Evolutionary conservation across 2,329 filamentous ascomycete species (phyloP).

Genomic region (Diaporthe humulicola): DNA sequence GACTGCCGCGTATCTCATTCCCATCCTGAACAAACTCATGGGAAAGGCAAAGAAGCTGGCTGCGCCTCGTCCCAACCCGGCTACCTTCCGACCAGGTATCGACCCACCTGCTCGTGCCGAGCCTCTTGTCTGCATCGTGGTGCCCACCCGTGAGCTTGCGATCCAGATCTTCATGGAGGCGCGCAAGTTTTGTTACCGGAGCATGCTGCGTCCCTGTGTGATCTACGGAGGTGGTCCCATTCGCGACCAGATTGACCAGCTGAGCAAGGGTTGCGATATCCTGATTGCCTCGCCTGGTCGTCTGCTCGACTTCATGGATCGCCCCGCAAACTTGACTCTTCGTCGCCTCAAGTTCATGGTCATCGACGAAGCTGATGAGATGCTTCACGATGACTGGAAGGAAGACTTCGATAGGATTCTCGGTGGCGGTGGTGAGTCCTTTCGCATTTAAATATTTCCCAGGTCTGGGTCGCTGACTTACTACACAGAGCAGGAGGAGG

Average conservation of each 20-base stretch:
- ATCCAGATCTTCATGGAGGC: conserved; percentile 97
- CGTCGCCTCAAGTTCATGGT: conserved; percentile 83
- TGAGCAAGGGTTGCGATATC: conserved; percentile 88
- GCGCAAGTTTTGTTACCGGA: conserved; percentile 92
- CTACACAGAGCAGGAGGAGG: conserved; percentile 78
- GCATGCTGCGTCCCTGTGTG: conserved; percentile 92
- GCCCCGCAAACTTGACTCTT: conserved; percentile 77
- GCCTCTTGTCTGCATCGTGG: conserved; percentile 87
- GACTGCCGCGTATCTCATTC: conserved; percentile 92
- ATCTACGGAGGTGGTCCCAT: conserved; percentile 86
- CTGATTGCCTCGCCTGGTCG: conserved; percentile 91
- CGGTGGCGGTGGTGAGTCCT: conserved; percentile 79
- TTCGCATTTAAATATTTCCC: background rate
- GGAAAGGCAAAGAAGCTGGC: conserved; percentile 93
- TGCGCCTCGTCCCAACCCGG: conserved; percentile 79
- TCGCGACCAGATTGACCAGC: conserved; percentile 77
- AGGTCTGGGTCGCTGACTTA: conserved; percentile 43
- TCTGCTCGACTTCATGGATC: conserved; percentile 84
- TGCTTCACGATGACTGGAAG: conserved; percentile 85
- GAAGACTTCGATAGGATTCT: conserved; percentile 82
- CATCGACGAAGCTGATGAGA: conserved; percentile 95
- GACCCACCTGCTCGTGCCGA: conserved; percentile 76
- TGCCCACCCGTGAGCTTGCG: conserved; percentile 89
- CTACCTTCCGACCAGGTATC: conserved; percentile 63
- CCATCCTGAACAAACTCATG: conserved; percentile 91